phyloP scores from a whole-genome alignment of 2,329 filamentous ascomycete genomes.

The Chrysoporthe austroafricana region DNA sequence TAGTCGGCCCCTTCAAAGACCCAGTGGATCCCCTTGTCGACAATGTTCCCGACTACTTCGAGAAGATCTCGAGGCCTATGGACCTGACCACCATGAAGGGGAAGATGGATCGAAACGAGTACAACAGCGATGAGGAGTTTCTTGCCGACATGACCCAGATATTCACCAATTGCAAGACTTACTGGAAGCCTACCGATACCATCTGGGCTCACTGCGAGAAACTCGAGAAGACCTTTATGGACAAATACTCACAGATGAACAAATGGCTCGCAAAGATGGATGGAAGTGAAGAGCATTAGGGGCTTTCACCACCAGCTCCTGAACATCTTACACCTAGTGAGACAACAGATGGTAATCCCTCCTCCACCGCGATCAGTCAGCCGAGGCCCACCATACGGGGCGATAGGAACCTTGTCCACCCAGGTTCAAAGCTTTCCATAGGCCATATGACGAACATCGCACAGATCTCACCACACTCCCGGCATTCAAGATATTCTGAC shows the following conservation, averaged over 20 bases:
- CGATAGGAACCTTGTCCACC: background rate
- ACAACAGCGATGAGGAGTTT: slow-evolving; percentile 58
- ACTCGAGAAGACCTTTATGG: slow-evolving; percentile 56
- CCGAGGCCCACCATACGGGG: background rate
- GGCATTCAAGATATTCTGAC: too few relatives aligned
- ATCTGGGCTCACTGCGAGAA: slow-evolving; percentile 60
- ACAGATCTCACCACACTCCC: background rate
- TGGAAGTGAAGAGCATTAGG: slow-evolving; percentile 44
- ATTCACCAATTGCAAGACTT: slow-evolving; percentile 66
- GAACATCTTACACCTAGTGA: background rate
- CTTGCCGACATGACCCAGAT: slow-evolving; percentile 63
- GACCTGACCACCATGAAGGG: slow-evolving; percentile 63
- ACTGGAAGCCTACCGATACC: slow-evolving; percentile 59
- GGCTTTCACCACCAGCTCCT: background rate
- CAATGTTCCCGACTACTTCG: slow-evolving; percentile 64
- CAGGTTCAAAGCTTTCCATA: background rate
- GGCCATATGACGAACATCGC: slow-evolving; percentile 13
- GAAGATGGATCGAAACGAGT: slow-evolving; percentile 61
- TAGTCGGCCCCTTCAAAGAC: slow-evolving; percentile 64
- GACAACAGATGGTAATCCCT: background rate
- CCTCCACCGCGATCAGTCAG: background rate
- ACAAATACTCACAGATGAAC: slow-evolving; percentile 57
- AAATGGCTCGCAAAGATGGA: slow-evolving; percentile 63
- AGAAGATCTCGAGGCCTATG: slow-evolving; percentile 65
- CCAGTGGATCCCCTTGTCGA: slow-evolving; percentile 61